Evolutionary conservation across 2,329 filamentous ascomycete genomes (phyloP), one percentile per base, ranked within the genome.

Genomic region (Clarireedia sp.): DNA sequence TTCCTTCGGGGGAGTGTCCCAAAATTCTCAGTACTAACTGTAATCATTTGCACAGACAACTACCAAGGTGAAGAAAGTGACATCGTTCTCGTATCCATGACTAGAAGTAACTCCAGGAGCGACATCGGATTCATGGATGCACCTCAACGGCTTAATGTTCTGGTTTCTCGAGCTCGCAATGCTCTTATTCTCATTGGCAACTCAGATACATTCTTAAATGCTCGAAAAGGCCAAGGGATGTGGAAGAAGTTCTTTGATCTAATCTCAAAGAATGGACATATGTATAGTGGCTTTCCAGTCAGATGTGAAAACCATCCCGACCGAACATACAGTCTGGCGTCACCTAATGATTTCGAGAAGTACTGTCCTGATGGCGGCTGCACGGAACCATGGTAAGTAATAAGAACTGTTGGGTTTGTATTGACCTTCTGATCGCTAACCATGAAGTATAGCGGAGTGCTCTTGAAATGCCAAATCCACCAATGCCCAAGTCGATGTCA

Each of bases 21-120:
- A 33, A 9, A 33, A 9, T 3, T 0, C 10, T 12, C 2, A 33
- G 9, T 33, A 9, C 29, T 33, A 33, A 33, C 29, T 10, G 12
- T 33, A 9, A 33, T 33, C 12, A 33, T 14, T 38, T 24, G 19
- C 51, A 19, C 57, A 85, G 86, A 90, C 59, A 90, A 90, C 58
- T 91, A 87, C 56, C 87, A 90, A 66, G 86, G 87, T 1, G 87
- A 90, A 63, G 87, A 91, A 60, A 83, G 80, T 38, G 81, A 90
- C 1, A 85, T 91, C 16, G 82, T 90, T 0, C 78, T 91, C 7
- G 79, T 74, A 0, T 86, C 83, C 0, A 67, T 90, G 10, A 88
- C 85, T 0, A 73, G 87, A 4, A 86, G 85, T 66, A 90, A 90
- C 59, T 56, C 63, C 0, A 64, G 65, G 0, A 78, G 80, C 0